These are phyloP conservation scores for Colletotrichum cuscutae DNA, from an alignment of 2,329 filamentous ascomycete genomes.

Conservation along the genomic window DNA sequence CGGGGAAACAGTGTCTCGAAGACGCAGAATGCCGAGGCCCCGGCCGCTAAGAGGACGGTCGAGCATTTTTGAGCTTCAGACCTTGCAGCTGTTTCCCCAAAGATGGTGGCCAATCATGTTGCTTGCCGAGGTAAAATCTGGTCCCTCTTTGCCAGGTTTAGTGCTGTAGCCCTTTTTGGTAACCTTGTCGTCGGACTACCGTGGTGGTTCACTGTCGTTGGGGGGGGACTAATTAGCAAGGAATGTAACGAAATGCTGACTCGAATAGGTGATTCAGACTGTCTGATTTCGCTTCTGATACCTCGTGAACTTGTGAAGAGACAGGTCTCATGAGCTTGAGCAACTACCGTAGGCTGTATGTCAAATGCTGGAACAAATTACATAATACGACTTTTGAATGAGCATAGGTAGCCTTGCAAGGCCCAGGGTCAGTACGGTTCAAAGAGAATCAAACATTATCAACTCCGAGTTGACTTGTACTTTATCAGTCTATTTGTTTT, in stretches of 20 bases:
- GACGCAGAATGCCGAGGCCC: slow-evolving; percentile 30
- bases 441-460: neutral
- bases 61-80: neutral
- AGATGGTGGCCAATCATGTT: slow-evolving; percentile 10
- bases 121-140: slow-evolving; percentile 28
- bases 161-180: slow-evolving; percentile 6
- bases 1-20: slow-evolving; percentile 22
- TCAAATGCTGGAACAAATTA: too few species aligned
- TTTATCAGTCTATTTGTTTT: neutral
- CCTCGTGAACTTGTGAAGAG: neutral
- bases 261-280: slow-evolving; percentile 11
- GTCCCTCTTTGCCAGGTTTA: neutral
- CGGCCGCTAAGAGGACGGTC: slow-evolving; percentile 1
- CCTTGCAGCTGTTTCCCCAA: neutral
- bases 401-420: neutral
- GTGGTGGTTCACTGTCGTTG: neutral
- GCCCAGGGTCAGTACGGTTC: neutral
- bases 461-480: neutral
- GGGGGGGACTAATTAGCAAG: neutral
- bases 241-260: neutral
- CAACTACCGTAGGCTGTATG: neutral
- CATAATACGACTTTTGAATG: too few species aligned
- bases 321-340: neutral
- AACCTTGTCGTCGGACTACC: slow-evolving; percentile 24
- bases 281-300: neutral